Evolutionary conservation across 2,329 filamentous ascomycete species (phyloP).

Genomic region (Pestalotiopsis sp.): DNA sequence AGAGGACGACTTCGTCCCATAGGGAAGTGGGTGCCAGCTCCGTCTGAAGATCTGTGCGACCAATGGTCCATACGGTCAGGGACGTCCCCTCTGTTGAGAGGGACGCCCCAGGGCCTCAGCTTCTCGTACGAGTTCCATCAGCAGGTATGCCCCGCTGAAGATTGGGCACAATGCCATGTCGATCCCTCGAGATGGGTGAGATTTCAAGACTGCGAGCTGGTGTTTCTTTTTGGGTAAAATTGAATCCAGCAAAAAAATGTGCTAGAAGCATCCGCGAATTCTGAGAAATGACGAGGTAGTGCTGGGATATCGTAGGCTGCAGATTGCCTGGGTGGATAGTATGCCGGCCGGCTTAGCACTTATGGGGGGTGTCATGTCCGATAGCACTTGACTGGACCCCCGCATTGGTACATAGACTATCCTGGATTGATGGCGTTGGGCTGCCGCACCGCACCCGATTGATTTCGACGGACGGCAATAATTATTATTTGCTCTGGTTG

Average conservation of each 20-base stretch:
- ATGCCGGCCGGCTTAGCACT: neutral
- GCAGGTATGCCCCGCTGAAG: neutral
- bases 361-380: constrained; percentile 1
- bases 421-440: constrained; percentile 1
- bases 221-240: neutral
- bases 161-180: neutral
- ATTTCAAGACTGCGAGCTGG: neutral
- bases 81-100: neutral
- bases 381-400: neutral
- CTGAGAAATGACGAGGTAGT: neutral
- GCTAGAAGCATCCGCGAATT: neutral
- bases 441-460: neutral
- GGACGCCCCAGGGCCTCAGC: neutral
- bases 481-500: neutral
- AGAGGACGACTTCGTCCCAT: neutral
- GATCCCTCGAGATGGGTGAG: neutral
- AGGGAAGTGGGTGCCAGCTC: neutral
- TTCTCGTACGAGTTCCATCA: neutral
- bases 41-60: neutral
- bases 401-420: neutral
- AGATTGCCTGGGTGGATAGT: neutral
- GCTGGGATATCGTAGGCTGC: neutral
- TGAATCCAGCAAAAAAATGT: neutral
- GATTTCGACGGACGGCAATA: constrained; percentile 5
- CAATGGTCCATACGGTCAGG: neutral